Conservation (phyloP, 2,329 filamentous ascomycete genomes). For the Xylaria sp. region DNA sequence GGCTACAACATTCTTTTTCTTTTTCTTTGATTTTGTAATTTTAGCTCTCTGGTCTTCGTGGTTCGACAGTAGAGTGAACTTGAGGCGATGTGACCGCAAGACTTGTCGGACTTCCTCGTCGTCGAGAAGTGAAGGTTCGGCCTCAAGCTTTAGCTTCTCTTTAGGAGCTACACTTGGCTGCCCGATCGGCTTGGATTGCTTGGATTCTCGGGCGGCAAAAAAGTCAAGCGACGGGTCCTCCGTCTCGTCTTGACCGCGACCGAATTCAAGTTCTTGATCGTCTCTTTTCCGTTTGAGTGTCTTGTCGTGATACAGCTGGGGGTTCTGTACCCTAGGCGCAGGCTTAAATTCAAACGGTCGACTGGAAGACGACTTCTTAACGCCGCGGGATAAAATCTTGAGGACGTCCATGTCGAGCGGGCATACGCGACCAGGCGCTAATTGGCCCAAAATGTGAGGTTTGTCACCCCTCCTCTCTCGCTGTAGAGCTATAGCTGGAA, state of each 20-base stretch:
- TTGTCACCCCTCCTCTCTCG: background rate
- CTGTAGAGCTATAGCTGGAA: background rate
- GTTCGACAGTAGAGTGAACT: constrained; percentile 79
- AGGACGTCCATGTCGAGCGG: constrained; percentile 72
- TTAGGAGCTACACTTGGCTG: constrained; percentile 35
- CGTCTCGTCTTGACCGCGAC: constrained; percentile 49
- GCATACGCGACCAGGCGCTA: background rate
- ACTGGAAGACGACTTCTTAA: constrained; percentile 65
- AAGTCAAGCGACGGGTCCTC: constrained; percentile 62
- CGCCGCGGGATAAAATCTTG: constrained; percentile 76
- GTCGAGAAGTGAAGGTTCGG: constrained; percentile 59
- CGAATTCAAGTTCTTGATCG: constrained; percentile 48
- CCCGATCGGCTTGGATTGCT: constrained; percentile 45
- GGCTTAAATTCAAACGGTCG: constrained; percentile 46
- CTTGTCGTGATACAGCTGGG: constrained; percentile 74
- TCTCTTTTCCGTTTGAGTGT: constrained; percentile 68
- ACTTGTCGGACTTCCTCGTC: constrained; percentile 79
- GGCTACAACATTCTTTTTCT: constrained; percentile 58
- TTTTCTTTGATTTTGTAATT: constrained; percentile 68
- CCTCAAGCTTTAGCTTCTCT: constrained; percentile 39
- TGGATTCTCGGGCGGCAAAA: constrained; percentile 63
- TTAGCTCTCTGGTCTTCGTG: constrained; percentile 59
- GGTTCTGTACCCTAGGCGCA: constrained; percentile 64
- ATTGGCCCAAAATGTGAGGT: background rate
- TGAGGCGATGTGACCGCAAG: constrained; percentile 83